Base-by-base conservation (phyloP, 176 grass and related monocot species). In the Musa itinerans region DNA sequence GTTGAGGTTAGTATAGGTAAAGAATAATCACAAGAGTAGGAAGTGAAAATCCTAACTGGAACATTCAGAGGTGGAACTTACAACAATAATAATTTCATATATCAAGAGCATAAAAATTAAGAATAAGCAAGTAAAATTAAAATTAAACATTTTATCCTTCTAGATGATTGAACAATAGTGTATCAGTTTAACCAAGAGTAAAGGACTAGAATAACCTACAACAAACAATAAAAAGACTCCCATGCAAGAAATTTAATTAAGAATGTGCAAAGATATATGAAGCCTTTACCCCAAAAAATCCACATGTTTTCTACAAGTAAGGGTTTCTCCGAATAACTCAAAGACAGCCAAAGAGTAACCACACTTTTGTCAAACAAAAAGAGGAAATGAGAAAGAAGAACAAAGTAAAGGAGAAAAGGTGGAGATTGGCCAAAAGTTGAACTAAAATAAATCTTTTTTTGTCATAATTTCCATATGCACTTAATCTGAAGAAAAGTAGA, bases 1-100 rank as follows among this genome's bases (percentile, higher is more conserved):
- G 74, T 14, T 9, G 14, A 67, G 2, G 43, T 94, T 69, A 89
- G 78, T 8, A 72, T 17, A 17, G 13, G 15, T 29, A 57, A 27
- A 26, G 12, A 23, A 74, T 29, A 55, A 27, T 21, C 34, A 19
- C 71, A 56, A 1, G 13, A 5, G 15, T 26, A 16, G 11, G 11
- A 74, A 56, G 52, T 73, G 15, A 49, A 1, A 19, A 17, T 7
- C 3, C 8, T 49, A 48, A 48, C 34, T 43, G 34, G 24, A 68
- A 29, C 17, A 48, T 2, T 69, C 16, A 69, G 43, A 50, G 15
- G 50, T 50, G 17, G n/a, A 69, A 69, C 1, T 50, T 16, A 69
- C 11, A n/a, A 51, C 68, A 69, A 51, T 61, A 61, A 20, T 2
- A 61, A 61, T 61, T 2, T n/a, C 16, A n/a, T n/a, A 15, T 19